phyloP scores from a whole-genome alignment of 805 yeast genomes.

The Candida stauntonica region DNA sequence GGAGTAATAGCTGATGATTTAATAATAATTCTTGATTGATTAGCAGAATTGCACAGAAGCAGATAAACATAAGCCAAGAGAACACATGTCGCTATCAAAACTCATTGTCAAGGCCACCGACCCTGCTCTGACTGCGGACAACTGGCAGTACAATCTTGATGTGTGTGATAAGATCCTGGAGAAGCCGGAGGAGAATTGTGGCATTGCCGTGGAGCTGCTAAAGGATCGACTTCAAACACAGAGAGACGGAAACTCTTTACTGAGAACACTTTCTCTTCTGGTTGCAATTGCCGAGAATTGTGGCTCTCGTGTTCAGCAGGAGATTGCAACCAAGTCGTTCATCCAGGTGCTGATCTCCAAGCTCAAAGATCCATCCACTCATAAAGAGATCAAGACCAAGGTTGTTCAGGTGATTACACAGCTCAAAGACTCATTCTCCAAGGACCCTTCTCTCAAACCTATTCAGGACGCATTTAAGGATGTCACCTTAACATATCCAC shows the following conservation, averaged over 20 bases:
- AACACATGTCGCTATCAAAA: constrained; percentile 5
- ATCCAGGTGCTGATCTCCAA: constrained; percentile 45
- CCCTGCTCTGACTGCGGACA: constrained; percentile 56
- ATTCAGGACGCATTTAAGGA: constrained; percentile 58
- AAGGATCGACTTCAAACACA: constrained; percentile 39
- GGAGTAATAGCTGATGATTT: too few relatives aligned
- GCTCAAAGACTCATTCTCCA: constrained; percentile 56
- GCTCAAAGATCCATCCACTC: constrained; percentile 51
- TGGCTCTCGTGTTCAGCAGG: constrained; percentile 62
- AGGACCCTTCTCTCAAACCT: constrained; percentile 73
- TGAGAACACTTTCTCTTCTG: constrained; percentile 51
- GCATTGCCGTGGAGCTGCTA: constrained; percentile 41
- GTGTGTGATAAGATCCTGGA: constrained; percentile 63
- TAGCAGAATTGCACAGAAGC: too few relatives aligned
- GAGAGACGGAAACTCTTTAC: constrained; percentile 60
- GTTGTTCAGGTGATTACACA: constrained; percentile 66
- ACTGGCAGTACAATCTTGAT: constrained; percentile 60
- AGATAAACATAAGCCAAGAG: too few relatives aligned
- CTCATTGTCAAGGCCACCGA: constrained; percentile 51
- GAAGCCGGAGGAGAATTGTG: constrained; percentile 46
- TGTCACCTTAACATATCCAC: constrained; percentile 41
- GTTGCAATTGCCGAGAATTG: constrained; percentile 72
- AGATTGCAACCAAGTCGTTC: constrained; percentile 54
- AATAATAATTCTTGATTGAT: too few relatives aligned
- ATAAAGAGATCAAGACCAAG: constrained; percentile 59